These are phyloP conservation scores for Litsea cubeba DNA, from an alignment of 164 flowering plant genomes.

Conservation along the genomic window DNA sequence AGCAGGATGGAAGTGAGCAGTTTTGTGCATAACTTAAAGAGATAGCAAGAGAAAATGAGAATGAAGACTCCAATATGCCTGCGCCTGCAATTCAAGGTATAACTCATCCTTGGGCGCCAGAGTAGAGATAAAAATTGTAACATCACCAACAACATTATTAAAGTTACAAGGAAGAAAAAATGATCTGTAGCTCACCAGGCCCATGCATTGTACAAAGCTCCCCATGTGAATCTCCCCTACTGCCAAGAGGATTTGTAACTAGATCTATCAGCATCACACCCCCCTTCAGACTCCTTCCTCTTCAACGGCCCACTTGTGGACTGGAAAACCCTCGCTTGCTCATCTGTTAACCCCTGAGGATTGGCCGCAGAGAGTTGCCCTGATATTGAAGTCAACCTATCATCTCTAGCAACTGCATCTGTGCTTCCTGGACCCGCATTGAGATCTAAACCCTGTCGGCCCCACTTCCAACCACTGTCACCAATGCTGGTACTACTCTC, in stretches of 20 bases:
- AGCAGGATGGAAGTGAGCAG: background rate
- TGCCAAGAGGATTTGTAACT: conserved; percentile 55
- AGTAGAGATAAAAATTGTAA: background rate
- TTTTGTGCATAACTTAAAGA: conserved; percentile 3
- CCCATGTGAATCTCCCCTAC: conserved; percentile 18
- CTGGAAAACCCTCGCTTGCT: conserved; percentile 60
- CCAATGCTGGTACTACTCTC: conserved; percentile 37
- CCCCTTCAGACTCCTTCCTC: conserved; percentile 58
- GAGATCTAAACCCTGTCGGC: conserved; percentile 68
- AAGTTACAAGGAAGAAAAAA: background rate
- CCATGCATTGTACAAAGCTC: conserved; percentile 9
- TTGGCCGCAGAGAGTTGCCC: conserved; percentile 50
- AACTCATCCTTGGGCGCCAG: conserved; percentile 6
- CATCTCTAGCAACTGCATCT: conserved; percentile 66
- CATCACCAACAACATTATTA: background rate
- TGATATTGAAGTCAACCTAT: conserved; percentile 32
- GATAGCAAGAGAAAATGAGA: background rate
- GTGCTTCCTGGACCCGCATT: conserved; percentile 74
- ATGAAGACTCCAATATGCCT: conserved; percentile 5
- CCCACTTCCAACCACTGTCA: conserved; percentile 56
- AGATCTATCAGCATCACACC: conserved; percentile 49
- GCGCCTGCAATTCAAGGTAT: conserved; percentile 16
- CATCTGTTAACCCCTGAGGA: conserved; percentile 50
- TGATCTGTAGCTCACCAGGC: conserved; percentile 21
- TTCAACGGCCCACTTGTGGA: conserved; percentile 41